Base-by-base conservation (phyloP, 2,329 filamentous ascomycete species). In the Aspergillus sp. region DNA sequence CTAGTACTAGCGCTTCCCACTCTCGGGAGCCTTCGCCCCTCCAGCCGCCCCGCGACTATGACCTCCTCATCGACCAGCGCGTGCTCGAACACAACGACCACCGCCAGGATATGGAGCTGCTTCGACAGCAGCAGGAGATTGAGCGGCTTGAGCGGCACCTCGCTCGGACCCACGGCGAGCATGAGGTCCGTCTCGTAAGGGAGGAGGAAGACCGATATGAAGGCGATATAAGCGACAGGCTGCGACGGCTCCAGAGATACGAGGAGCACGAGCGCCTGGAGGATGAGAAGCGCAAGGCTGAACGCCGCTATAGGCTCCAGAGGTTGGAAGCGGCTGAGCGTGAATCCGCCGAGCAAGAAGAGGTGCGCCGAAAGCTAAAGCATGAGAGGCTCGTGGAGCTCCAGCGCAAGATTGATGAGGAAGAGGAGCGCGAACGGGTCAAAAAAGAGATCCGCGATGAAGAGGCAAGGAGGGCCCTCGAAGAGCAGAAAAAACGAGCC, bases 361-460 rank as follows among this genome's bases (percentile, higher is more conserved):
- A 74, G 59, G 55, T 73, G 35, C 67, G 68, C 55, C 61, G 64
- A 6, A 69, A 68, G 49, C 55, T 74, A 21, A 60, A 65, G 11
- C 62, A 70, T 46, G 66, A 69, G 55, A 66, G 66, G 46, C 57
- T 79, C 24, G 63, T 64, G 56, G 70, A 72, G 19, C 63, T 71
- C 6, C 68, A 70, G 46, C 64, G 69, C 41, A 69, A 72, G 57
- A 67, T 73, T 19, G 71, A 75, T 23, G 72, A 79, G 55, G 77
- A 79, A 57, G 75, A 79, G 49, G 77, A 81, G 57, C 77, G 80
- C 43, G 78, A 80, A 39, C 70, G 65, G 8, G 63, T 76, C 23
- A 71, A 66, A 59, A 66, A 70, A 55, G 64, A 75, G 57, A 61
- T 75, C 17, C 59, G 64, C n/a, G 73, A 72, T 17, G 81, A 85